A percentile compares a stretch with the other conserved stretches of the same genome.
Conservation (phyloP, 2,329 filamentous ascomycete species). For the Phyllosticta citrichinensis region DNA sequence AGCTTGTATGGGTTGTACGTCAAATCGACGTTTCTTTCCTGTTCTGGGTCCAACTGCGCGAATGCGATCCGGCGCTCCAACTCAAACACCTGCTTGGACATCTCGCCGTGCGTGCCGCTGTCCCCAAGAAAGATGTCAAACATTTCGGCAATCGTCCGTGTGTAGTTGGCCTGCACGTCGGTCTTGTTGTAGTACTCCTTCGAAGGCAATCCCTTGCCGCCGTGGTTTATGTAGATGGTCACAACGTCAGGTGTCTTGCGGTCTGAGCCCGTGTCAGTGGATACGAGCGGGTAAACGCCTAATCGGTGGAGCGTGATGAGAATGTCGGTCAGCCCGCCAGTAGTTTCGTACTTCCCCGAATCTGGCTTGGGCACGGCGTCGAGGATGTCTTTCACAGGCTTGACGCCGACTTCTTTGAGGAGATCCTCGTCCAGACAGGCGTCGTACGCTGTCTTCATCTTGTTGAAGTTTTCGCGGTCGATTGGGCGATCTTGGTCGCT, state of each 20-base stretch:
- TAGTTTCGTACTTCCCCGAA: not conserved
- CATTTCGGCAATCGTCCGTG: not conserved
- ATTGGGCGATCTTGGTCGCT: constrained; percentile 26
- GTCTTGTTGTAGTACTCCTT: constrained; percentile 28
- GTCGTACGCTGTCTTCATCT: constrained; percentile 54
- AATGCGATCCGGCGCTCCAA: constrained; percentile 54
- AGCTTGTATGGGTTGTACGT: constrained; percentile 53
- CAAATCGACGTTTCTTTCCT: constrained; percentile 16
- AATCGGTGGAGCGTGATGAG: not conserved
- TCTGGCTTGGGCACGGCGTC: not conserved
- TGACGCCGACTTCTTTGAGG: constrained; percentile 45
- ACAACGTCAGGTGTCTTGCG: constrained; percentile 3
- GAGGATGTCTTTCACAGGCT: constrained; percentile 45
- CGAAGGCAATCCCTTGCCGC: constrained; percentile 34
- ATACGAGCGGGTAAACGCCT: not conserved
- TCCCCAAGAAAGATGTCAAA: not conserved
- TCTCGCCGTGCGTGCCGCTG: constrained; percentile 13
- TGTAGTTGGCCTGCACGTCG: constrained; percentile 21
- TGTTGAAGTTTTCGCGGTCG: constrained; percentile 55
- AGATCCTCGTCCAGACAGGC: constrained; percentile 55
- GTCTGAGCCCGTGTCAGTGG: not conserved
- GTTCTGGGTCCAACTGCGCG: constrained; percentile 47
- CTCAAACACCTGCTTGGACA: constrained; percentile 31
- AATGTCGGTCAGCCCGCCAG: not conserved
- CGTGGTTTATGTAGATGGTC: constrained; percentile 35